Evolutionary conservation across 306 rosid genomes (phyloP), one percentile per base, ranked within the genome.

Genomic region (Lotus japonicus): DNA sequence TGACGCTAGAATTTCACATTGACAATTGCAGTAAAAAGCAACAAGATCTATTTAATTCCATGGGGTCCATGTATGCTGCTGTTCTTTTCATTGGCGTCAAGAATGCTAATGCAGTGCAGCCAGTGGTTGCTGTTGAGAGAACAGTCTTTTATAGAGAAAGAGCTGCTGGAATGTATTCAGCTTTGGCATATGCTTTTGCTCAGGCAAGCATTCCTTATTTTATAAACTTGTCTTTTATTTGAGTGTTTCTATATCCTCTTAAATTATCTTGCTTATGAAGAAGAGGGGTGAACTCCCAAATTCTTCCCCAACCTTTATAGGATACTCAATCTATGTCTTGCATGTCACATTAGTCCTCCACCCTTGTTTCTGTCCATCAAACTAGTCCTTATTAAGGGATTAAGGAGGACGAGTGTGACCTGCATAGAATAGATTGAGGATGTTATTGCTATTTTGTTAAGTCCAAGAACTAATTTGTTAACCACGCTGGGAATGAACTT

Each of bases 141-240:
- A 77, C 81, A 4, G 85, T 85, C 35, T 85, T 82, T 77, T 85
- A 85, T 52, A 75, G 87, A 54, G 90, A 82, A 82, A 79, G 76
- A 59, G 87, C 83, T 1, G 90, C 90, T 14, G 87, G 87, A 71
- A 85, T 85, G 90, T 85, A 85, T 64, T 77, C 90, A 13, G 81
- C 90, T 70, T 74, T 82, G 21, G 83, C 90, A 8, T 85, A 82
- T 75, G 90, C 90, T 71, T 77, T 82, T 64, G 81, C 83, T 46
- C 87, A 85, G 85, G 90, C 76, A 79, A 71, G 71, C 26, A 64
- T 39, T 54, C 26, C 45, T 48, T 35, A 11, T 28, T 36, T 35
- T 2, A 11, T 15, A 41, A 48, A 9, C n/a, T 26, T 43, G 18
- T 56, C 17, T 11, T 21, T 11, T 49, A 7, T 28, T 17, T 18